These are phyloP conservation scores for Hypomyces rosellus DNA, from an alignment of 2,329 filamentous ascomycete species.

Conservation along the genomic window DNA sequence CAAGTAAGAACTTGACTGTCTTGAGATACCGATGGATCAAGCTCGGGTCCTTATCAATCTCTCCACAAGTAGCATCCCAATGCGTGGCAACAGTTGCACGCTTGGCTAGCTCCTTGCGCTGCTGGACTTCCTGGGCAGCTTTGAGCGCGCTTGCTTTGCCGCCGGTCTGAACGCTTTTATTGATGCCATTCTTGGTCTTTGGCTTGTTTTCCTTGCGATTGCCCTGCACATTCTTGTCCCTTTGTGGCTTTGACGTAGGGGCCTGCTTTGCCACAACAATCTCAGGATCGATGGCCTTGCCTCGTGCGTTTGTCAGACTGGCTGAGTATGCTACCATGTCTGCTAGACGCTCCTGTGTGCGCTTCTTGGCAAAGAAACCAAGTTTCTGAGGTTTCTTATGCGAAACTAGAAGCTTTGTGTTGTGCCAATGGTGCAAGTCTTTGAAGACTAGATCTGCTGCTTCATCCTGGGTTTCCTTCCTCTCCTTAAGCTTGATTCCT, in stretches of 20 bases:
- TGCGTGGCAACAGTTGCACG: not conserved
- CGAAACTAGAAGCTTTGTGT: conserved; percentile 42
- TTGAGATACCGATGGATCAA: conserved; percentile 41
- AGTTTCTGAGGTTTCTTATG: conserved; percentile 15
- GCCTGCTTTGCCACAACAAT: conserved; percentile 46
- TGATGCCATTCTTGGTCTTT: conserved; percentile 12
- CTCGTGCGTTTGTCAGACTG: conserved; percentile 59
- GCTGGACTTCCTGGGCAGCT: conserved; percentile 27
- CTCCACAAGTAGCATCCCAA: conserved; percentile 11
- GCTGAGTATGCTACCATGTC: conserved; percentile 64
- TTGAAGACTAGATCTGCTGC: conserved; percentile 33
- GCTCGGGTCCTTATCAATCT: conserved; percentile 40
- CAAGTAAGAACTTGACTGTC: conserved; percentile 40
- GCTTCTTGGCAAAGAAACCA: conserved; percentile 31
- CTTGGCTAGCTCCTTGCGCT: conserved; percentile 21
- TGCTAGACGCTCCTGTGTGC: conserved; percentile 59
- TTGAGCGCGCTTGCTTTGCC: conserved; percentile 34
- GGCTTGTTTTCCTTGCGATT: conserved; percentile 13
- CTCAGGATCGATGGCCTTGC: conserved; percentile 58
- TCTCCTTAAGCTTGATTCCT: conserved; percentile 32
- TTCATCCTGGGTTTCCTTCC: conserved; percentile 7
- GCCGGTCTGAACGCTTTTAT: conserved; percentile 18
- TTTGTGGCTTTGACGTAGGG: conserved; percentile 9
- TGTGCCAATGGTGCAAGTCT: conserved; percentile 57
- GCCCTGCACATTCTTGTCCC: not conserved